These are phyloP conservation scores for Leccinum broughii DNA, from an alignment of 768 basidiomycete species.

Conservation along the genomic window DNA sequence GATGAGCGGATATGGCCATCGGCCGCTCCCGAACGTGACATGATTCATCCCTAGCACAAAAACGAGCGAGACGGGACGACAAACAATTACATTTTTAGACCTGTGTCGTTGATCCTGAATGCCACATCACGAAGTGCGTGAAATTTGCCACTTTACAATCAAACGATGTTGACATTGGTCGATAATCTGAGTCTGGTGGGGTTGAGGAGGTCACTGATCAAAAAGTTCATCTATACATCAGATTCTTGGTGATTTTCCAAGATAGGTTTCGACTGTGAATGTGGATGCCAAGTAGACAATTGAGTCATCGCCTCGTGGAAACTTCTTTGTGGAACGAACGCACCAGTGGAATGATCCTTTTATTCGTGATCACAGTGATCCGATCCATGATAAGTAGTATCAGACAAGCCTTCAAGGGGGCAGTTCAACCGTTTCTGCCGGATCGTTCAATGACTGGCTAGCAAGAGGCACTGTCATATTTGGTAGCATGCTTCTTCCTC, in stretches of 20 bases:
- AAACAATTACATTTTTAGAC: neutral
- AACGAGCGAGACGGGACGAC: constrained; percentile 2
- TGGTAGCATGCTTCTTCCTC: constrained; percentile 48
- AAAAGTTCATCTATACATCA: neutral
- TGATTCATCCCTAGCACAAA: neutral
- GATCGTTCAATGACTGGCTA: constrained; percentile 6
- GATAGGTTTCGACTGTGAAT: constrained; percentile 9
- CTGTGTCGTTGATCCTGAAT: neutral
- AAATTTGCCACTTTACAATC: constrained; percentile 9
- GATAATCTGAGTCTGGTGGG: neutral
- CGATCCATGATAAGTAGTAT: neutral
- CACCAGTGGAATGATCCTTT: constrained; percentile 5
- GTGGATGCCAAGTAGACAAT: neutral
- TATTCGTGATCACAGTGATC: neutral
- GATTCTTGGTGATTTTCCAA: constrained; percentile 6
- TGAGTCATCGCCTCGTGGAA: neutral
- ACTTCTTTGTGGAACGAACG: constrained; percentile 6
- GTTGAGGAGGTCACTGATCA: neutral
- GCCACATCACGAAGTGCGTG: constrained; percentile 3
- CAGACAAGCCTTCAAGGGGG: neutral
- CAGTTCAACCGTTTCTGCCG: neutral
- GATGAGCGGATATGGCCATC: constrained; percentile 23
- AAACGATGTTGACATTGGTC: constrained; percentile 1
- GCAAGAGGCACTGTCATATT: constrained; percentile 5
- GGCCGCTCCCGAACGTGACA: constrained; percentile 6